These are phyloP conservation scores for Nectriaceae sp. DNA, from an alignment of 2,329 filamentous ascomycete genomes.

Conservation along the genomic window DNA sequence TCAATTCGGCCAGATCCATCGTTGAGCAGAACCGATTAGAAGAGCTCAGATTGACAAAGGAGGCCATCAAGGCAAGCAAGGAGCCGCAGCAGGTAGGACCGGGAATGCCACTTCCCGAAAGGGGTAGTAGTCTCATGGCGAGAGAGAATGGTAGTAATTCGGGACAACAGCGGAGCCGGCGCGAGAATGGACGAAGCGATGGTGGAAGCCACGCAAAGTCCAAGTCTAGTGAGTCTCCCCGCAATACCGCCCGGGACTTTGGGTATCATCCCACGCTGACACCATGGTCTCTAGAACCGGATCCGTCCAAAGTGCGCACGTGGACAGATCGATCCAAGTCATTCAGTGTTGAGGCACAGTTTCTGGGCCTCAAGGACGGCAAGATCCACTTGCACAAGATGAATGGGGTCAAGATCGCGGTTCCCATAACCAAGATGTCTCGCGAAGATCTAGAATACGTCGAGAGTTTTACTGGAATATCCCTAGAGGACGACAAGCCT, in stretches of 20 bases:
- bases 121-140: constrained; percentile 76
- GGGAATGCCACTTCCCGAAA: constrained; percentile 73
- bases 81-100: constrained; percentile 68
- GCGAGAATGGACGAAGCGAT: constrained; percentile 66
- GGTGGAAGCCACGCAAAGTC: constrained; percentile 53
- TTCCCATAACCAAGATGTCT: constrained; percentile 94
- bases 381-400: constrained; percentile 98
- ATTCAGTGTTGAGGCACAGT: constrained; percentile 97
- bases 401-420: constrained; percentile 98
- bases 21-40: constrained; percentile 79
- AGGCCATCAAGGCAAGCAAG: constrained; percentile 69
- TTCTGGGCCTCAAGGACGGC: constrained; percentile 88
- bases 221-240: constrained; percentile 68
- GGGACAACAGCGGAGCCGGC: constrained; percentile 70
- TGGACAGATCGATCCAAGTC: constrained; percentile 96
- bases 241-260: neutral
- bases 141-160: constrained; percentile 66
- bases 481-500: constrained; percentile 92
- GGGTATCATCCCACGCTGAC: constrained; percentile 10
- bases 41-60: constrained; percentile 81
- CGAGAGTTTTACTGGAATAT: constrained; percentile 82
- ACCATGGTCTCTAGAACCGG: constrained; percentile 63
- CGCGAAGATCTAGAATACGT: constrained; percentile 94
- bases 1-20: constrained; percentile 58
- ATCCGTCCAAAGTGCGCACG: constrained; percentile 77